Evolutionary conservation across 2,329 filamentous ascomycete genomes (phyloP).

Genomic region (Fusarium euwallaceae): DNA sequence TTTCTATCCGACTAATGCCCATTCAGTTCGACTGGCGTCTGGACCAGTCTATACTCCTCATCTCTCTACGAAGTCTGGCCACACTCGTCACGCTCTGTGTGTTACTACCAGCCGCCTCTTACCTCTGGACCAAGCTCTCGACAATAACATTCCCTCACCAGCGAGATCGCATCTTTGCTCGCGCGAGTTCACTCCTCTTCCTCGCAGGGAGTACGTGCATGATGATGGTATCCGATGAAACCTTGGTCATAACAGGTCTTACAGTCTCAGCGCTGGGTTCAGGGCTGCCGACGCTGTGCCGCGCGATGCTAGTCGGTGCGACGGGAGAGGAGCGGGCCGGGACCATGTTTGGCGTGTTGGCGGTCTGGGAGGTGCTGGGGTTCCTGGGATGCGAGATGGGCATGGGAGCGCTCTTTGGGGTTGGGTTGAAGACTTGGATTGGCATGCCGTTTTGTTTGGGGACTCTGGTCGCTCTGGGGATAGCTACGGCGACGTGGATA

Average conservation of each 20-base stretch:
- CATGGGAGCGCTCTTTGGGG: conserved; percentile 43
- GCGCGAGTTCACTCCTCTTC: conserved; percentile 38
- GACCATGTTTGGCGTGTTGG: conserved; percentile 43
- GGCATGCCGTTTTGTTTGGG: conserved; percentile 44
- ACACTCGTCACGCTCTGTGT: conserved; percentile 42
- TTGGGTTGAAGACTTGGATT: conserved; percentile 42
- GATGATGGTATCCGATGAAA: conserved; percentile 35
- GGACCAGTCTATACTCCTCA: conserved; percentile 36
- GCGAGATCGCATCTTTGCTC: conserved; percentile 34
- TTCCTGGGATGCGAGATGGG: conserved; percentile 37
- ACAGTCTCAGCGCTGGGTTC: conserved; percentile 41
- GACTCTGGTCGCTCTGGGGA: conserved; percentile 20
- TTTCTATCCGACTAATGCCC: conserved; percentile 44
- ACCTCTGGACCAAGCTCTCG: conserved; percentile 19
- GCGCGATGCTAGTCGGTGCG: conserved; percentile 41
- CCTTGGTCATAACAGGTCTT: conserved; percentile 40
- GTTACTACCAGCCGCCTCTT: conserved; percentile 35
- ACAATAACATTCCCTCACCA: conserved; percentile 6
- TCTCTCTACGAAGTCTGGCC: conserved; percentile 39
- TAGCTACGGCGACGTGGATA: conserved; percentile 33
- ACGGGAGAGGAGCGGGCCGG: conserved; percentile 33
- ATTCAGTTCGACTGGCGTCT: conserved; percentile 45
- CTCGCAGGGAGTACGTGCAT: conserved; percentile 43
- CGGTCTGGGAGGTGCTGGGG: conserved; percentile 42
- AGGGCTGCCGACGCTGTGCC: conserved; percentile 43